These are phyloP conservation scores for Linum tenue DNA, from an alignment of 345 rosid species.

Conservation along the genomic window DNA sequence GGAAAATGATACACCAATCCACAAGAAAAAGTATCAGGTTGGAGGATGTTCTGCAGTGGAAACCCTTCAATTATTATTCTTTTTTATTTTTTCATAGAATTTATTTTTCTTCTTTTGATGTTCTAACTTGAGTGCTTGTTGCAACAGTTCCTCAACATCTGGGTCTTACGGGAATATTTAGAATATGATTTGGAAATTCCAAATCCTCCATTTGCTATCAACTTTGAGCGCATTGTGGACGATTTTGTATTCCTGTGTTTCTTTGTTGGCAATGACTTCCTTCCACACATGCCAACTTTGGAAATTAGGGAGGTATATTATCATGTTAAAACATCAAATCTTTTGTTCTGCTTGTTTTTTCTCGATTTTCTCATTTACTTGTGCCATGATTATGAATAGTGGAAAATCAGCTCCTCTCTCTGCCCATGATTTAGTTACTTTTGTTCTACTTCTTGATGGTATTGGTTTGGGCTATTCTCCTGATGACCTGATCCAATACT, in stretches of 20 bases:
- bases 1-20: slow-evolving; percentile 58
- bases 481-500: background rate
- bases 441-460: background rate
- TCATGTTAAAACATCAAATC: background rate
- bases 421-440: background rate
- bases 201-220: slow-evolving; percentile 66
- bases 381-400: background rate
- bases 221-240: slow-evolving; percentile 84
- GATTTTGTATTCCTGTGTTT: slow-evolving; percentile 97
- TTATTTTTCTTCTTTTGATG: background rate
- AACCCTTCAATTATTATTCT: background rate
- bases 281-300: slow-evolving; percentile 97
- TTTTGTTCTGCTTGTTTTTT: too few relatives aligned
- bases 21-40: slow-evolving; percentile 99
- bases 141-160: slow-evolving; percentile 76
- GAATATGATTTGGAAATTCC: slow-evolving; percentile 78
- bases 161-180: slow-evolving; percentile 92
- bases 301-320: slow-evolving; percentile 88
- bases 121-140: slow-evolving; percentile 13
- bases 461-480: background rate
- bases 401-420: too few relatives aligned
- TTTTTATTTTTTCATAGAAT: too few relatives aligned
- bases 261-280: slow-evolving; percentile 98
- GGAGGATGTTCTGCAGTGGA: slow-evolving; percentile 9
- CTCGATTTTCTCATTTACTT: background rate